A percentile compares a stretch with the other conserved stretches of the same genome.
Conservation (phyloP, 1,284 basidiomycete genomes). For the Apiotrichum laibachii region DNA sequence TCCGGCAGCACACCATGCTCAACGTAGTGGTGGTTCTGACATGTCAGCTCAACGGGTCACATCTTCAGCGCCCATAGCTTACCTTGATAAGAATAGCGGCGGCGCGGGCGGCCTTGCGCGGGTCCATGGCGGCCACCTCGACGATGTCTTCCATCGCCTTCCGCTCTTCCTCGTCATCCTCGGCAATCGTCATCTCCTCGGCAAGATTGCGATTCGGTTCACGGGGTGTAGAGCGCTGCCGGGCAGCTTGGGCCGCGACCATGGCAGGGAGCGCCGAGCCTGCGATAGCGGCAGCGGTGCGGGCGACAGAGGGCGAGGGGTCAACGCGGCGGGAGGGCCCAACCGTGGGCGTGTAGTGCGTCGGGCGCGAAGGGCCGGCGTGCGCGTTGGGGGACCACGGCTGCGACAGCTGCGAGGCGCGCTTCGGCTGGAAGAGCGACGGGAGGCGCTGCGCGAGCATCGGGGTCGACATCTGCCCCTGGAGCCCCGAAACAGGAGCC, state of each 20-base stretch:
- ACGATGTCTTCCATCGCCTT: constrained; percentile 52
- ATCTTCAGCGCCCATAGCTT: constrained; percentile 25
- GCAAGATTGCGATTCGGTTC: background rate
- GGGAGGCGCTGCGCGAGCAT: background rate
- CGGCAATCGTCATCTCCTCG: constrained; percentile 16
- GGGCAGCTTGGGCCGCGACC: background rate
- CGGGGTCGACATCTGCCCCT: background rate
- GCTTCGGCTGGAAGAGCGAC: background rate
- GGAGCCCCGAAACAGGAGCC: too few species aligned
- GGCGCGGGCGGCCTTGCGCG: constrained; percentile 77
- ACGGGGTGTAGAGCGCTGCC: background rate
- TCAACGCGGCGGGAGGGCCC: background rate
- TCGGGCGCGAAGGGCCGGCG: background rate
- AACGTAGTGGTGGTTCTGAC: constrained; percentile 77
- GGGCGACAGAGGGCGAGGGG: background rate
- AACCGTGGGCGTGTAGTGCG: background rate
- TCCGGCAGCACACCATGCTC: constrained; percentile 56
- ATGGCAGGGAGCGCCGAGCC: background rate
- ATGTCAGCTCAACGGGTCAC: background rate
- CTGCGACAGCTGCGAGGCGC: too few species aligned
- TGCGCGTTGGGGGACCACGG: background rate
- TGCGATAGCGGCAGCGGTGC: too few species aligned
- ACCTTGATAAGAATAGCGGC: constrained; percentile 84
- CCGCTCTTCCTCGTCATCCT: constrained; percentile 24
- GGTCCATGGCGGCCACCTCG: constrained; percentile 76